phyloP scores from a whole-genome alignment of 2,329 filamentous ascomycete species.

The Neopestalotiopsis sp. region DNA sequence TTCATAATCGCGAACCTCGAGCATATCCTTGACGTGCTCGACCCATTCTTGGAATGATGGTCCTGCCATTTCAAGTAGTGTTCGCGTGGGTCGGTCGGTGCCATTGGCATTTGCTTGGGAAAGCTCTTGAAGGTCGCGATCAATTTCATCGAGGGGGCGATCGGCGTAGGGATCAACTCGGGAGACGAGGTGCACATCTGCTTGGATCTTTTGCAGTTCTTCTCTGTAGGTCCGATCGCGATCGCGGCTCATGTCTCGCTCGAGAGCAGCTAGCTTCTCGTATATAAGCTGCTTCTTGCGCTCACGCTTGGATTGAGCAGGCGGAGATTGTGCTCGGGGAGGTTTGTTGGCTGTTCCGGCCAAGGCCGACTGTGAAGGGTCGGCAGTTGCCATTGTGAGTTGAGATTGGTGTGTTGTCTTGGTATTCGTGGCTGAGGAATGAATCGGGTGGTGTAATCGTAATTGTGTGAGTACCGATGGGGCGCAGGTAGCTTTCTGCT shows the following conservation, averaged over 20 bases:
- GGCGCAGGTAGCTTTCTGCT: neutral
- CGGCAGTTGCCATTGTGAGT: constrained; percentile 16
- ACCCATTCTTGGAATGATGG: constrained; percentile 86
- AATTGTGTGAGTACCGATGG: neutral
- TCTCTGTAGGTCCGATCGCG: constrained; percentile 85
- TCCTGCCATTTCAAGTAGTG: constrained; percentile 76
- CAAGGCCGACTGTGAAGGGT: constrained; percentile 14
- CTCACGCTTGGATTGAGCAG: constrained; percentile 77
- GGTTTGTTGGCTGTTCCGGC: constrained; percentile 6
- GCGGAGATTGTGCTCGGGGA: constrained; percentile 11
- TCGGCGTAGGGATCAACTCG: constrained; percentile 78
- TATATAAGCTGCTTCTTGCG: constrained; percentile 84
- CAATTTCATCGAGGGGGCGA: constrained; percentile 48
- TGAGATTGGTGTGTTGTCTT: neutral
- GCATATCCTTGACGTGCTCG: constrained; percentile 82
- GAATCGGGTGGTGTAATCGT: neutral
- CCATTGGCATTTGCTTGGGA: constrained; percentile 41
- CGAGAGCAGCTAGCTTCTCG: constrained; percentile 78
- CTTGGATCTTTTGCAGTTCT: constrained; percentile 87
- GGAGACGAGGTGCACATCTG: constrained; percentile 46
- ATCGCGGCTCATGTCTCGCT: constrained; percentile 78
- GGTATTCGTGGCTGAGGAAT: neutral
- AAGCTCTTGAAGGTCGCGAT: constrained; percentile 45
- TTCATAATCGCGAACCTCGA: constrained; percentile 86
- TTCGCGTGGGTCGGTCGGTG: constrained; percentile 48